phyloP scores from a whole-genome alignment of 257 asterid species.

The Linaria vulgaris region DNA sequence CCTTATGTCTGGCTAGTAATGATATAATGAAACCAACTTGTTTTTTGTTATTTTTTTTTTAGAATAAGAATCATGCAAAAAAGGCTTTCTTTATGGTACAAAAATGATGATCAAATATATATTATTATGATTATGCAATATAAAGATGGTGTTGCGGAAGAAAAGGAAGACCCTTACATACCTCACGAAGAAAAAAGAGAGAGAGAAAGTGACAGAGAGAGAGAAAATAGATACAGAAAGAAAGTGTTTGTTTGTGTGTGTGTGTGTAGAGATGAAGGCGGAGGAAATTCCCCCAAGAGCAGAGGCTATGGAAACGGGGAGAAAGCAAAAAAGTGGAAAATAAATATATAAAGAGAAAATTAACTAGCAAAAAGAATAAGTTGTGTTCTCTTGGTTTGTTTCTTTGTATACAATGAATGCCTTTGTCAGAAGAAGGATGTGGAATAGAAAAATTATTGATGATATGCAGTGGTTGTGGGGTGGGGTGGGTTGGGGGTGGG shows the following conservation, averaged over 20 bases:
- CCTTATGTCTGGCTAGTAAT: slow-evolving; percentile 19
- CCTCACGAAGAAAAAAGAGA: slow-evolving; percentile 34
- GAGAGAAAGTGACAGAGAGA: slow-evolving; percentile 5
- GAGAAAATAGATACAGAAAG: slow-evolving; percentile 13
- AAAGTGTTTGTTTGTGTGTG: background rate
- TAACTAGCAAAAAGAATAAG: slow-evolving; percentile 7
- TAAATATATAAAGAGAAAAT: slow-evolving; percentile 1
- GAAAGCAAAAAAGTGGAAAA: slow-evolving; percentile 31
- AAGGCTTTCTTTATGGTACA: slow-evolving; percentile 21
- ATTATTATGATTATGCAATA: slow-evolving; percentile 41
- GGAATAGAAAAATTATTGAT: slow-evolving; percentile 34
- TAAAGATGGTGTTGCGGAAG: slow-evolving; percentile 84
- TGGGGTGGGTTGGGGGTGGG: slow-evolving; percentile 16
- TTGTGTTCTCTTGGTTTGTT: slow-evolving; percentile 18
- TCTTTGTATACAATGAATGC: slow-evolving; percentile 11
- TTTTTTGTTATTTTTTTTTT: too few species aligned
- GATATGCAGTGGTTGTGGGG: background rate
- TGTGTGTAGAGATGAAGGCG: slow-evolving; percentile 36
- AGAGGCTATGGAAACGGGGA: slow-evolving; percentile 92
- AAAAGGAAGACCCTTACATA: slow-evolving; percentile 51
- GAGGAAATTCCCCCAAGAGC: slow-evolving; percentile 77
- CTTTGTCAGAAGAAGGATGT: background rate
- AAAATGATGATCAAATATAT: slow-evolving; percentile 3
- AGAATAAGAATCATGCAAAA: slow-evolving; percentile 49
- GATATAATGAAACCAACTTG: slow-evolving; percentile 5